A percentile compares a stretch with the other conserved stretches of the same genome.
Evolutionary conservation across 306 rosid genomes (phyloP).

Genomic region (Purshia tridentata): DNA sequence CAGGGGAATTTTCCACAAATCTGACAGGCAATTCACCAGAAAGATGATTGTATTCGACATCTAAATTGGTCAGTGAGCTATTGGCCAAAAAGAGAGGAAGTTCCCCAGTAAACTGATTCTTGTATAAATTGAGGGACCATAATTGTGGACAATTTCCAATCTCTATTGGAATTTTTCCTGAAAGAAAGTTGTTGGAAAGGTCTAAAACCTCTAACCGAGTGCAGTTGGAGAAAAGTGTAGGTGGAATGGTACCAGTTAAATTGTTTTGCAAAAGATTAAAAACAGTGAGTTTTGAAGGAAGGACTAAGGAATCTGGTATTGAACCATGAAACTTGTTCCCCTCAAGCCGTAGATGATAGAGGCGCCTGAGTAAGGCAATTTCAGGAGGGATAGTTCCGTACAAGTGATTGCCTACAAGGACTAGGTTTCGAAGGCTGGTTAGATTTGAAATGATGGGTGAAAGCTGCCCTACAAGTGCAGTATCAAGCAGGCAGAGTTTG

Average conservation of each 20-base stretch:
- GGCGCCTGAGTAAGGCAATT: constrained; percentile 42
- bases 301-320: constrained; percentile 51
- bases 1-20: constrained; percentile 32
- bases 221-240: constrained; percentile 63
- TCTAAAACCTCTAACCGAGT: constrained; percentile 39
- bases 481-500: constrained; percentile 27
- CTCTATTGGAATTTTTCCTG: constrained; percentile 53
- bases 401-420: constrained; percentile 35
- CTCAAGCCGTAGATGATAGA: constrained; percentile 38
- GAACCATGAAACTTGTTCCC: constrained; percentile 50
- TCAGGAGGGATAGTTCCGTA: constrained; percentile 50
- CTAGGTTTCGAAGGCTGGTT: constrained; percentile 50
- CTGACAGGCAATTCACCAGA: constrained; percentile 54
- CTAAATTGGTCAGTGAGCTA: constrained; percentile 36
- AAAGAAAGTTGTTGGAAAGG: constrained; percentile 49
- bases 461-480: constrained; percentile 46
- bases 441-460: constrained; percentile 65
- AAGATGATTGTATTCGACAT: constrained; percentile 53
- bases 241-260: constrained; percentile 46
- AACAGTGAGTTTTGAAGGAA: constrained; percentile 37
- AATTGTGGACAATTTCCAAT: constrained; percentile 58
- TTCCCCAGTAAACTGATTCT: constrained; percentile 53
- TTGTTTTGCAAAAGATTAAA: constrained; percentile 30
- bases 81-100: constrained; percentile 50
- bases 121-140: constrained; percentile 59